phyloP scores from a whole-genome alignment of 331 rosid genomes.

The Dryas integrifolia region DNA sequence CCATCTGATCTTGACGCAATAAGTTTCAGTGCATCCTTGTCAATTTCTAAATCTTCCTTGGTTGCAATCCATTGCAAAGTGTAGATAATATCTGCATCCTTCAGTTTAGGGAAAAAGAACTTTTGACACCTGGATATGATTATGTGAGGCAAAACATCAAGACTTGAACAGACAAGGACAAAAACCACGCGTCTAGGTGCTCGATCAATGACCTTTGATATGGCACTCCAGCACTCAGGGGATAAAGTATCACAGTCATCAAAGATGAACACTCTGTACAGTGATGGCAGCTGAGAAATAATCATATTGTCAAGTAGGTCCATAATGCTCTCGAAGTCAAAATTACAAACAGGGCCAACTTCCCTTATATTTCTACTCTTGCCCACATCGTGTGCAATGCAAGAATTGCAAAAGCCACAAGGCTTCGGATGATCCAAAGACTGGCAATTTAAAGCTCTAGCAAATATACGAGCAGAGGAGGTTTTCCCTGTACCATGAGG shows the following conservation, averaged over 20 bases:
- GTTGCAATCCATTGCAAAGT: conserved; percentile 75
- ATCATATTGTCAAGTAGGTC: conserved; percentile 69
- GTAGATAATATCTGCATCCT: conserved; percentile 76
- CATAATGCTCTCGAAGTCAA: conserved; percentile 74
- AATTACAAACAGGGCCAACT: conserved; percentile 83
- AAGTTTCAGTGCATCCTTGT: conserved; percentile 87
- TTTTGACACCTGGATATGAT: conserved; percentile 96
- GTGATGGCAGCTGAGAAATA: conserved; percentile 71
- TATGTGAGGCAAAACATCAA: conserved; percentile 90
- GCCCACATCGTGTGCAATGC: conserved; percentile 72
- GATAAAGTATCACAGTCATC: conserved; percentile 82
- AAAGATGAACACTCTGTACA: conserved; percentile 73
- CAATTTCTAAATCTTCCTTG: conserved; percentile 81
- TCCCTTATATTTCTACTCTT: conserved; percentile 76
- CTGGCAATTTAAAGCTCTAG: conserved; percentile 90
- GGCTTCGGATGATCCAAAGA: conserved; percentile 75
- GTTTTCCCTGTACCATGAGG: conserved; percentile 99
- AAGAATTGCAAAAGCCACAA: conserved; percentile 87
- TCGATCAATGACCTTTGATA: conserved; percentile 90
- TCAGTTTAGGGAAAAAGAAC: conserved; percentile 88
- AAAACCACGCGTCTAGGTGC: conserved; percentile 90
- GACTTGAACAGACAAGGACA: conserved; percentile 91
- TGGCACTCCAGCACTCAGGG: conserved; percentile 79
- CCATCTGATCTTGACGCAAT: conserved; percentile 93
- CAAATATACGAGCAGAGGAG: conserved; percentile 87